phyloP scores from a whole-genome alignment of 768 basidiomycete genomes.

The Cyathus striatus region DNA sequence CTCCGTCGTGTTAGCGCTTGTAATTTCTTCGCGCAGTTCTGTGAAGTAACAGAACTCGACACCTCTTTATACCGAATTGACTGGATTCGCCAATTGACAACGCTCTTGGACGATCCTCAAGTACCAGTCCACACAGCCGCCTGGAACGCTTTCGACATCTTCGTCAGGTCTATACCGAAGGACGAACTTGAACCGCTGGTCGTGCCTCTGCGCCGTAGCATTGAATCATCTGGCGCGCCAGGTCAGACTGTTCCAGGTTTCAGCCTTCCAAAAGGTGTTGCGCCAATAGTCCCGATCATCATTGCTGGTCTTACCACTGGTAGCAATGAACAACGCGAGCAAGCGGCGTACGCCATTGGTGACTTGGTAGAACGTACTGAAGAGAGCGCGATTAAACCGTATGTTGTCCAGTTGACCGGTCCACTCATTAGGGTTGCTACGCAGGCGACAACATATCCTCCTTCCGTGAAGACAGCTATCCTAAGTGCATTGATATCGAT shows the following conservation, averaged over 20 bases:
- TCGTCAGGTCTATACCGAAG: constrained; percentile 88
- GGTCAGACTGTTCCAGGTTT: constrained; percentile 82
- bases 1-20: constrained; percentile 75
- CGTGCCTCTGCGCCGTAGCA: constrained; percentile 80
- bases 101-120: constrained; percentile 74
- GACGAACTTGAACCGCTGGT: constrained; percentile 91
- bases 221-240: constrained; percentile 80
- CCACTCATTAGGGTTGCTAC: constrained; percentile 94
- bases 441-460: constrained; percentile 83
- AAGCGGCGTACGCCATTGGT: constrained; percentile 94
- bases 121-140: constrained; percentile 78
- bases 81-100: constrained; percentile 88
- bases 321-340: constrained; percentile 91
- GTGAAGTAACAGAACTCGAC: constrained; percentile 78
- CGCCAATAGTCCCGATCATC: constrained; percentile 80
- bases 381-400: constrained; percentile 83
- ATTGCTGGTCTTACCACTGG: constrained; percentile 92
- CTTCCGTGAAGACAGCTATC: constrained; percentile 90
- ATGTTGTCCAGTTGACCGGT: constrained; percentile 92
- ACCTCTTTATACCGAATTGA: constrained; percentile 83
- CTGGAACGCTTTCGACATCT: constrained; percentile 76
- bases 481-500: constrained; percentile 81
- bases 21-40: constrained; percentile 75
- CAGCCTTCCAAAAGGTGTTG: constrained; percentile 76
- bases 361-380: constrained; percentile 88